These are phyloP conservation scores for Pogostemon cablin DNA, from an alignment of 257 asterid genomes.

Conservation along the genomic window DNA sequence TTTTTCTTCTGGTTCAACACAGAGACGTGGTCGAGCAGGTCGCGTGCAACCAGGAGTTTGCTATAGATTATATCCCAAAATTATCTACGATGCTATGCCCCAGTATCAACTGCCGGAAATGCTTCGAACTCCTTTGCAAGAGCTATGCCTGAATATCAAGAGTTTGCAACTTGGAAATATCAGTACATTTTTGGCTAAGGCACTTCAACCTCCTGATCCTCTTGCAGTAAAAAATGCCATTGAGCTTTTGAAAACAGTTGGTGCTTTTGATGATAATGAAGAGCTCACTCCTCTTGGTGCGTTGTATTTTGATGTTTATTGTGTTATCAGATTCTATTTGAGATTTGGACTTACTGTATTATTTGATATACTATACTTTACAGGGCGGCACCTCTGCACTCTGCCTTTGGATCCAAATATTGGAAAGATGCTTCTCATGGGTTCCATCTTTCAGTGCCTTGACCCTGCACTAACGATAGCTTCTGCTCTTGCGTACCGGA, in stretches of 20 bases:
- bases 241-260: slow-evolving; percentile 94
- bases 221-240: slow-evolving; percentile 89
- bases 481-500: slow-evolving; percentile 89
- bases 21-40: slow-evolving; percentile 99
- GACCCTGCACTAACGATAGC: slow-evolving; percentile 94
- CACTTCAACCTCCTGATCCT: slow-evolving; percentile 95
- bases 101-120: slow-evolving; percentile 95
- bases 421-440: slow-evolving; percentile 99
- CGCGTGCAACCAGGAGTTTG: slow-evolving; percentile 98
- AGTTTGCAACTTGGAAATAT: slow-evolving; percentile 77
- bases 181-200: slow-evolving; percentile 77
- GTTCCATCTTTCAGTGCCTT: slow-evolving; percentile 90
- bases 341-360: slow-evolving; percentile 13
- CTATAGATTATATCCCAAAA: slow-evolving; percentile 81
- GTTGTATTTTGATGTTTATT: slow-evolving; percentile 29
- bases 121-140: slow-evolving; percentile 98
- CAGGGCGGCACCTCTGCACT: slow-evolving; percentile 89
- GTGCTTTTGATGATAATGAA: slow-evolving; percentile 87
- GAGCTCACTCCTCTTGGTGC: slow-evolving; percentile 96
- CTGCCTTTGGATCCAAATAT: slow-evolving; percentile 96
- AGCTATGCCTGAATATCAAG: slow-evolving; percentile 92
- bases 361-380: slow-evolving; percentile 21
- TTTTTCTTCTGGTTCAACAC: slow-evolving; percentile 35
- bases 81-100: slow-evolving; percentile 84
- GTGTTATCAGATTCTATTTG: slow-evolving; percentile 15